These are phyloP conservation scores for Aureobasidium sp. DNA, from an alignment of 2,329 filamentous ascomycete genomes.

Conservation along the genomic window DNA sequence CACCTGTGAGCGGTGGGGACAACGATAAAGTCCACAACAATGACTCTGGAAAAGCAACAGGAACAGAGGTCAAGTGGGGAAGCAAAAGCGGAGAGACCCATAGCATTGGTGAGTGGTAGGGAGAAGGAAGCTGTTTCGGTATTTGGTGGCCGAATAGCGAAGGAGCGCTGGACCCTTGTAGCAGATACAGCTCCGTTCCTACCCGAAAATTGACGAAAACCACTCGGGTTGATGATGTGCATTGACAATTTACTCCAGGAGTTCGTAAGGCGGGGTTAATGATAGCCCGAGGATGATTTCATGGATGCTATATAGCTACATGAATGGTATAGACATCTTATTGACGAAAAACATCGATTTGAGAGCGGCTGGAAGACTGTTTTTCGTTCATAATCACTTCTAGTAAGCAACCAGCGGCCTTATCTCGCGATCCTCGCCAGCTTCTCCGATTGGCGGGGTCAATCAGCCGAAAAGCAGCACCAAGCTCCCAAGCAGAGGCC, in stretches of 20 bases:
- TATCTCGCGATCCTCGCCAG: slow-evolving; percentile 8
- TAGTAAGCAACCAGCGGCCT: slow-evolving; percentile 3
- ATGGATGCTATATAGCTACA: slow-evolving; percentile 2
- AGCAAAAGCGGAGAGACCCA: not conserved
- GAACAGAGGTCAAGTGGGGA: not conserved
- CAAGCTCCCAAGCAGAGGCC: slow-evolving; percentile 10
- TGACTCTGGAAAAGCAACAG: not conserved
- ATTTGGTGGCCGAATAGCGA: not conserved
- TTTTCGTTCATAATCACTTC: not conserved
- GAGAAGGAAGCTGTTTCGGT: not conserved
- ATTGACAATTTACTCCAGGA: slow-evolving; percentile 1
- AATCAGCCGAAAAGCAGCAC: not conserved
- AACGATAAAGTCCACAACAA: slow-evolving; percentile 57
- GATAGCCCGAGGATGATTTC: slow-evolving; percentile 12
- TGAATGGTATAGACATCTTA: slow-evolving; percentile 4
- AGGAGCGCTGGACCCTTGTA: not conserved
- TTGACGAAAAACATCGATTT: not conserved
- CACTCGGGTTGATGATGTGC: not conserved
- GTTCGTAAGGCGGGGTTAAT: slow-evolving; percentile 1
- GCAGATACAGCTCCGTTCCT: not conserved
- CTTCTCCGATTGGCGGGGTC: slow-evolving; percentile 10
- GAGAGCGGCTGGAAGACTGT: not conserved
- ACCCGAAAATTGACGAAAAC: not conserved
- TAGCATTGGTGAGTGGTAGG: not conserved
- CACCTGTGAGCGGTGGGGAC: slow-evolving; percentile 80